Percentiles rank a stretch among this genome's conserved stretches.
Evolutionary conservation across 495 filamentous ascomycete species (phyloP).

Genomic region (Hypomontagnella monticulosa): DNA sequence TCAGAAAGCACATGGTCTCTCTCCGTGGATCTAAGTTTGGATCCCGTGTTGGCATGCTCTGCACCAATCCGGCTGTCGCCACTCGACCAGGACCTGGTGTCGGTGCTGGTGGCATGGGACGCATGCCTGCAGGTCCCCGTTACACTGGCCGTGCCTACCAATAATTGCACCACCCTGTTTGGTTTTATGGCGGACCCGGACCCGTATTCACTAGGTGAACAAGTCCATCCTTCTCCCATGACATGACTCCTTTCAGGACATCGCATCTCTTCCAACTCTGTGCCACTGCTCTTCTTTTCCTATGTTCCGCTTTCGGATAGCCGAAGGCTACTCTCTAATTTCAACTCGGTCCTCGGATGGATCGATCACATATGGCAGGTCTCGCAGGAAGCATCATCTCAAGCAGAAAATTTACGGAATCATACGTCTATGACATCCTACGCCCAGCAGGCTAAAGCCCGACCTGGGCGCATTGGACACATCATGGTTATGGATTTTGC

Average conservation of each 20-base stretch:
- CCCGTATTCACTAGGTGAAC: conserved; percentile 10
- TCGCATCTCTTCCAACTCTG: conserved; percentile 17
- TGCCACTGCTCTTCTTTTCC: conserved; percentile 40
- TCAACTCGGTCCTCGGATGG: conserved; percentile 44
- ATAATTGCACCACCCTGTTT: conserved; percentile 42
- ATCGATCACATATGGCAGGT: conserved; percentile 47
- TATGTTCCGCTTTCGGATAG: conserved; percentile 46
- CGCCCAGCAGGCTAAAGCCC: conserved; percentile 62
- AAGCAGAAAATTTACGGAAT: conserved; percentile 62
- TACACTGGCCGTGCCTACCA: conserved; percentile 62
- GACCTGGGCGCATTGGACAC: conserved; percentile 66
- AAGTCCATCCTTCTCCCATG: conserved; percentile 33
- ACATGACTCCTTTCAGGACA: conserved; percentile 19
- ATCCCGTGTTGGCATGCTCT: conserved; percentile 97
- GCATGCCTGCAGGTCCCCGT: conserved; percentile 63
- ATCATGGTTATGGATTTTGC: conserved; percentile 68
- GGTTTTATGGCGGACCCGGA: conserved; percentile 28
- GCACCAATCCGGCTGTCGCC: conserved; percentile 88
- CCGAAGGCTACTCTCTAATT: conserved; percentile 40
- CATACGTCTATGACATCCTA: conserved; percentile 64
- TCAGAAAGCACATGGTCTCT: conserved; percentile 99
- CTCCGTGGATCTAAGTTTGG: conserved; percentile 98
- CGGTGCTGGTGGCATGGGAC: conserved; percentile 64
- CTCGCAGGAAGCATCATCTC: conserved; percentile 61
- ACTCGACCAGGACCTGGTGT: conserved; percentile 86